phyloP scores from a whole-genome alignment of 2,329 filamentous ascomycete species.

The Microthyrium microscopicum region DNA sequence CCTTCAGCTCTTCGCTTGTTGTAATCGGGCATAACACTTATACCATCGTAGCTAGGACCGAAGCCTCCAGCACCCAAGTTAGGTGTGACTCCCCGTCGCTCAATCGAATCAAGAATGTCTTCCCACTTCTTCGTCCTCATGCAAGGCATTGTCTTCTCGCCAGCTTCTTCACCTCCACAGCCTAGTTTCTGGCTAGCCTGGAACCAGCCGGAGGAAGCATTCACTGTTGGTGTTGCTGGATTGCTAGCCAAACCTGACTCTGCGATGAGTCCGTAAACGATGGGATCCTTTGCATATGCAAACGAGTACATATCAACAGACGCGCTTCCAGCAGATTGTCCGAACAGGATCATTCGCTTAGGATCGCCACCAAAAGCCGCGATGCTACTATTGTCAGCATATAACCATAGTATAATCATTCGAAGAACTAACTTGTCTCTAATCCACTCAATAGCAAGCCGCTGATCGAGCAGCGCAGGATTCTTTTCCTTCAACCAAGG shows the following conservation, averaged over 20 bases:
- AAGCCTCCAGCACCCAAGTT: not conserved
- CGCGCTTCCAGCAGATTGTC: constrained; percentile 3
- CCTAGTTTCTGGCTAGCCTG: not conserved
- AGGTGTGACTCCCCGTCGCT: constrained; percentile 1
- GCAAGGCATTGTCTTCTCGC: constrained; percentile 5
- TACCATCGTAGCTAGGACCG: not conserved
- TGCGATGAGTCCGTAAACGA: constrained; percentile 4
- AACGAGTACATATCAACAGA: constrained; percentile 7
- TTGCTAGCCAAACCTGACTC: constrained; percentile 3
- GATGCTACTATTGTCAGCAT: constrained; percentile 30
- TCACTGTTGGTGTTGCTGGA: constrained; percentile 6
- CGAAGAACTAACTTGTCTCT: constrained; percentile 3
- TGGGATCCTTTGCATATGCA: constrained; percentile 4
- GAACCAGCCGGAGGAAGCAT: not conserved
- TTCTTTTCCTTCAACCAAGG: not conserved
- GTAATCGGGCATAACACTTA: constrained; percentile 1
- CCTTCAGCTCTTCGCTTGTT: not conserved
- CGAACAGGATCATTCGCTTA: constrained; percentile 16
- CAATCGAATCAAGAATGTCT: not conserved
- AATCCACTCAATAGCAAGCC: constrained; percentile 4
- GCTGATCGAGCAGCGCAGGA: constrained; percentile 5
- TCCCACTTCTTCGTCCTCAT: constrained; percentile 4
- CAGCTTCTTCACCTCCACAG: constrained; percentile 6
- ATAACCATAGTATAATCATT: not conserved
- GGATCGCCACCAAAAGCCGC: too few relatives aligned